Evolutionary conservation across 805 yeast genomes (phyloP).

Genomic region (Metschnikowia continentalis): DNA sequence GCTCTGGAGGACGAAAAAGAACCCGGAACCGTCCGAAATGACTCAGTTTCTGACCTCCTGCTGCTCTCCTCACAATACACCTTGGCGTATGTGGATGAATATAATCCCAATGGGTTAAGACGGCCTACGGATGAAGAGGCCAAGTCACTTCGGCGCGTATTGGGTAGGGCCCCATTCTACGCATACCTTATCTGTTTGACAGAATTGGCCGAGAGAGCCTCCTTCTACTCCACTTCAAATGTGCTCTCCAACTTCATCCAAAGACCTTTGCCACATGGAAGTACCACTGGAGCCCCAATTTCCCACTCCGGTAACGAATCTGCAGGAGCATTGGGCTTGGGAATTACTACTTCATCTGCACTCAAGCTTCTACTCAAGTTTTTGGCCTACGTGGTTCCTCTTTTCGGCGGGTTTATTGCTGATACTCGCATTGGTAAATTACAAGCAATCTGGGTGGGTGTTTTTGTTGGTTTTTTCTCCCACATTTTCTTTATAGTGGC

Average conservation of each 20-base stretch:
- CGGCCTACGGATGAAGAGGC: constrained; percentile 28
- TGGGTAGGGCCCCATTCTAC: constrained; percentile 47
- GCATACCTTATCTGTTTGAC: constrained; percentile 44
- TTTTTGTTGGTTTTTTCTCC: constrained; percentile 41
- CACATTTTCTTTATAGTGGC: constrained; percentile 49
- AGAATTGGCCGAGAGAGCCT: constrained; percentile 55
- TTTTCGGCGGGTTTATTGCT: constrained; percentile 50
- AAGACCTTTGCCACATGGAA: constrained; percentile 48
- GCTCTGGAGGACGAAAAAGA: not conserved
- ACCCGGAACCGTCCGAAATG: not conserved
- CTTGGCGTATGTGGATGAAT: constrained; percentile 26
- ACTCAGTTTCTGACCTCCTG: not conserved
- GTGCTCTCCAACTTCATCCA: constrained; percentile 46
- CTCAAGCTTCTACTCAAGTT: constrained; percentile 45
- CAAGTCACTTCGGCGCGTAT: constrained; percentile 27
- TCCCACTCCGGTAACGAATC: constrained; percentile 26
- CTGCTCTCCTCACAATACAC: constrained; percentile 15
- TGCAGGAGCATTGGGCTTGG: constrained; percentile 50
- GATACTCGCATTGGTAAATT: constrained; percentile 46
- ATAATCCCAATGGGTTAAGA: constrained; percentile 37
- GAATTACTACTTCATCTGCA: constrained; percentile 45
- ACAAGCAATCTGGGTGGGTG: constrained; percentile 49
- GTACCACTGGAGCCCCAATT: constrained; percentile 42
- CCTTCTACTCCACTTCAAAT: constrained; percentile 46
- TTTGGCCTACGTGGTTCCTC: constrained; percentile 48